Conservation (phyloP, 352 stramenopile species). For the Pythium guiyangense region DNA sequence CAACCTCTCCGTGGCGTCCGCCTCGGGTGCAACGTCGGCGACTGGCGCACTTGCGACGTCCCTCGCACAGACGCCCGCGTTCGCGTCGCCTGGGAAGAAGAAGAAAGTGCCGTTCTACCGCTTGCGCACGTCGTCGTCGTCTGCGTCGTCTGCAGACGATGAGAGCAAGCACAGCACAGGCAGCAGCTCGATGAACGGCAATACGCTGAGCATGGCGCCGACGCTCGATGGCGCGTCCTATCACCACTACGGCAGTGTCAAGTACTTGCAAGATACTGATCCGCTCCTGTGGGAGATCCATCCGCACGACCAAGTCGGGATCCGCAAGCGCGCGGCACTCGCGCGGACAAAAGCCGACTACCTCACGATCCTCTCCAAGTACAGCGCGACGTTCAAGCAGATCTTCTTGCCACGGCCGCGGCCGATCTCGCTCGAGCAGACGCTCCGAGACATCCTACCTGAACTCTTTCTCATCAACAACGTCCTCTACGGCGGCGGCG, state of each 20-base stretch:
- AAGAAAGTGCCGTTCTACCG: conserved; percentile 49
- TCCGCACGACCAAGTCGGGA: conserved; percentile 65
- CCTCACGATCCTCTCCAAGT: conserved; percentile 60
- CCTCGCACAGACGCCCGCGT: conserved; percentile 18
- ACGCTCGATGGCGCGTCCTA: conserved; percentile 31
- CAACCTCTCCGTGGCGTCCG: conserved; percentile 25
- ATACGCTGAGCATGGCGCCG: conserved; percentile 9
- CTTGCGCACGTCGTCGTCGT: conserved; percentile 45
- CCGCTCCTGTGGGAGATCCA: conserved; percentile 82
- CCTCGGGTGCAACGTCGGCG: conserved; percentile 10
- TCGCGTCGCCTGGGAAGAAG: conserved; percentile 27
- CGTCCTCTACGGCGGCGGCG: conserved; percentile 61
- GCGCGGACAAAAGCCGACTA: conserved; percentile 57
- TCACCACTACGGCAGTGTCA: conserved; percentile 69
- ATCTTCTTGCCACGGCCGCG: conserved; percentile 67
- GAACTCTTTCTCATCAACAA: conserved; percentile 81
- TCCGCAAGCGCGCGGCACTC: conserved; percentile 59
- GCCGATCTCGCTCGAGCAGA: conserved; percentile 76
- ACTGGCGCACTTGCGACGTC: conserved; percentile 23
- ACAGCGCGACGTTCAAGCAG: conserved; percentile 53
- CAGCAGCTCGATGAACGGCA: background rate
- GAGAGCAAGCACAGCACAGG: conserved; percentile 12
- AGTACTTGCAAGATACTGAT: conserved; percentile 77
- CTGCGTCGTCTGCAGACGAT: conserved; percentile 32
- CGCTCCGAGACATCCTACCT: conserved; percentile 66